A percentile compares a stretch with the other conserved stretches of the same genome.
phyloP scores from a whole-genome alignment of 1,139 yeast genomes.

The Yamadazyma aaseri region DNA sequence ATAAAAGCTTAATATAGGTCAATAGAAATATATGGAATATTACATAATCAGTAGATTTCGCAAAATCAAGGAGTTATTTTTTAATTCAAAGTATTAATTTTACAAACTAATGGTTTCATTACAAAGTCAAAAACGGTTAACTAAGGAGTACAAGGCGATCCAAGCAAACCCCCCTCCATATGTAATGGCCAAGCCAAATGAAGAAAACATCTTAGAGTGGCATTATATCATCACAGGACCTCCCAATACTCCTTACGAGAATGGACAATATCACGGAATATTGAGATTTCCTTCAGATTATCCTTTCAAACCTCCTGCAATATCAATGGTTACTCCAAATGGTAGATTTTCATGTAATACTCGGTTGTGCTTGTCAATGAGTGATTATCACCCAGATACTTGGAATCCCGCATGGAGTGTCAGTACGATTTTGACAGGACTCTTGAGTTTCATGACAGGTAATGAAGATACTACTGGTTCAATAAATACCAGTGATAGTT shows the following conservation, averaged over 20 bases:
- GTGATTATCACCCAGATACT: conserved; percentile 88
- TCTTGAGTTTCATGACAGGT: conserved; percentile 85
- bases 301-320: conserved; percentile 91
- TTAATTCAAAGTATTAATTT: too few species aligned
- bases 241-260: conserved; percentile 78
- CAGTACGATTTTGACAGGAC: conserved; percentile 77
- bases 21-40: not conserved
- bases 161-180: conserved; percentile 78
- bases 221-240: conserved; percentile 84
- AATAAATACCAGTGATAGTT: conserved; percentile 34
- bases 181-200: conserved; percentile 78
- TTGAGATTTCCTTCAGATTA: conserved; percentile 81
- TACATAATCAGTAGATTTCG: not conserved
- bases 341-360: conserved; percentile 79
- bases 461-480: conserved; percentile 43
- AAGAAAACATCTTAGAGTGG: conserved; percentile 73
- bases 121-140: conserved; percentile 45
- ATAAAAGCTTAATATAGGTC: not conserved
- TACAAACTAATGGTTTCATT: conserved; percentile 9
- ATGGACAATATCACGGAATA: conserved; percentile 92
- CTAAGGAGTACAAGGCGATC: conserved; percentile 77
- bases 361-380: conserved; percentile 80
- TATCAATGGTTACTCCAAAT: conserved; percentile 84
- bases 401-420: conserved; percentile 98
- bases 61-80: too few species aligned